A percentile compares a stretch with the other conserved stretches of the same genome.
Evolutionary conservation across 2,329 filamentous ascomycete species (phyloP).

Genomic region (Colletotrichum tropicale): DNA sequence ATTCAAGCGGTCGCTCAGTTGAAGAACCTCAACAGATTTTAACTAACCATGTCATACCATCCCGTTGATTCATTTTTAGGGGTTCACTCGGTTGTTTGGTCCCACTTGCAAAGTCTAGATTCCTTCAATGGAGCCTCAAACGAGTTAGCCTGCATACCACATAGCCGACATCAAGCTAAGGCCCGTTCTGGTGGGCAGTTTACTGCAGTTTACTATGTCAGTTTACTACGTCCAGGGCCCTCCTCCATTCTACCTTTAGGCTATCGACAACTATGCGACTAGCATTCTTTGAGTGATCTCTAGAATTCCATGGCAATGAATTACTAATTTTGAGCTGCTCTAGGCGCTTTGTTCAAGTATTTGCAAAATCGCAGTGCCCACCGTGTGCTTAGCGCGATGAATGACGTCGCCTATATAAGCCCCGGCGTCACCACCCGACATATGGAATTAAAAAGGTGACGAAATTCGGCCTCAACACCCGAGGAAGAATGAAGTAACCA

Average conservation of each 20-base stretch:
- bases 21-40: rapidly evolving
- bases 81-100: neutral
- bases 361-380: neutral
- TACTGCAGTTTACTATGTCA: neutral
- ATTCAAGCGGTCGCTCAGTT: neutral
- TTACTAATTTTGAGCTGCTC: neutral
- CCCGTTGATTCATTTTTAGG: neutral
- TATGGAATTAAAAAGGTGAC: neutral
- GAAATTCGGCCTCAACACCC: neutral
- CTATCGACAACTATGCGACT: rapidly evolving
- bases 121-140: neutral
- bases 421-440: neutral
- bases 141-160: neutral
- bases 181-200: neutral
- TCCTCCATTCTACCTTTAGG: neutral
- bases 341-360: neutral
- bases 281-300: neutral
- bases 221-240: neutral
- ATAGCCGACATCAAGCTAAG: neutral
- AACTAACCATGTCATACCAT: rapidly evolving
- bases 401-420: neutral
- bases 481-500: neutral
- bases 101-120: neutral
- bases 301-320: rapidly evolving
- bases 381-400: neutral